phyloP scores from a whole-genome alignment of 225 moss, liverwort and hornwort genomes.

The Neckera pumila region DNA sequence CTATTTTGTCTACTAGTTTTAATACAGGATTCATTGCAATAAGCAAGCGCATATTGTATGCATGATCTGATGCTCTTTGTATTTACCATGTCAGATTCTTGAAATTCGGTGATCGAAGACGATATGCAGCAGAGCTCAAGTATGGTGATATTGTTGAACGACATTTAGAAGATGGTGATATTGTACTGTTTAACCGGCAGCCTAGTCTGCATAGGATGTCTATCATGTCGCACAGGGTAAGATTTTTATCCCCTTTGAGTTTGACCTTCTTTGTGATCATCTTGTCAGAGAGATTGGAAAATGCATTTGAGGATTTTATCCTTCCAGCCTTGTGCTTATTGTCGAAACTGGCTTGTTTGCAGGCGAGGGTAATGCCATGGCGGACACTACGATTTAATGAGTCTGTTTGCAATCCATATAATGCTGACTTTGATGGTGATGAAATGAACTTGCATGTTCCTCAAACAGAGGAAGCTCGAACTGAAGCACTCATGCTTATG shows the following conservation, averaged over 20 bases:
- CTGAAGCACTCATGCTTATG: constrained; percentile 96
- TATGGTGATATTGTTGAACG: constrained; percentile 94
- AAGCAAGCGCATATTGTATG: background rate
- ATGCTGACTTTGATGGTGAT: constrained; percentile 99
- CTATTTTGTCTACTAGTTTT: background rate
- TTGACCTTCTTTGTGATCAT: background rate
- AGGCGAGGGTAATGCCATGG: constrained; percentile 98
- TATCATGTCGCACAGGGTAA: constrained; percentile 94
- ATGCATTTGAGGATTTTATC: background rate
- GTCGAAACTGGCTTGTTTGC: constrained; percentile 14
- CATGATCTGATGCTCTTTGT: background rate
- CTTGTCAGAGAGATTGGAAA: background rate
- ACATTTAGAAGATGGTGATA: constrained; percentile 95
- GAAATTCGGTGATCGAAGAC: constrained; percentile 83
- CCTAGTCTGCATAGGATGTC: constrained; percentile 99
- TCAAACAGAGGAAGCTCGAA: constrained; percentile 99
- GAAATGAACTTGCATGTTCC: constrained; percentile 99
- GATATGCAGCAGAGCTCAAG: constrained; percentile 91
- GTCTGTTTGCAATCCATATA: constrained; percentile 97
- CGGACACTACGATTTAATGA: constrained; percentile 94
- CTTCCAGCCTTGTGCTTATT: background rate
- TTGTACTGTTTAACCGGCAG: constrained; percentile 91
- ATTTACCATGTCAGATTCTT: constrained; percentile 47
- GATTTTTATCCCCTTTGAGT: background rate
- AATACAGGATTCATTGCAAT: background rate